A percentile compares a stretch with the other conserved stretches of the same genome.
Conservation (phyloP, 2,329 filamentous ascomycete genomes). For the Bipolaris victoriae region DNA sequence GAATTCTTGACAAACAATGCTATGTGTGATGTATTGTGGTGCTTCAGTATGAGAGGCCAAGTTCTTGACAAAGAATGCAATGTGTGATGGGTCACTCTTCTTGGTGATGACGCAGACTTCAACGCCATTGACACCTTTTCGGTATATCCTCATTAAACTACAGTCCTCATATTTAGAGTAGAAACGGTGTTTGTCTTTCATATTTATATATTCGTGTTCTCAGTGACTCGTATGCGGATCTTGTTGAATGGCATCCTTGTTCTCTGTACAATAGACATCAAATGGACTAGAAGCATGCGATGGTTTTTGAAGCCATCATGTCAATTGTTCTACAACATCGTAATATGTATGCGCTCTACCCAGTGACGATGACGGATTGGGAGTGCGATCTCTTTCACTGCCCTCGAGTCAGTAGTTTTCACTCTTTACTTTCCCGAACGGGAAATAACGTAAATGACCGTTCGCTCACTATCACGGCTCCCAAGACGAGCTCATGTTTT, state of each 20-base stretch:
- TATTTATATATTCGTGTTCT: too few species aligned
- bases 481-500: not conserved
- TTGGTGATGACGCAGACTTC: not conserved
- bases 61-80: not conserved
- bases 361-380: not conserved
- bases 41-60: not conserved
- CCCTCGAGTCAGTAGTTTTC: not conserved
- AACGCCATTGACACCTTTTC: too few species aligned
- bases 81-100: not conserved
- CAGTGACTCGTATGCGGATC: too few species aligned
- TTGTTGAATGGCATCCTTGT: too few species aligned
- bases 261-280: too few species aligned
- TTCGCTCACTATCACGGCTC: not conserved
- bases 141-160: too few species aligned
- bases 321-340: not conserved
- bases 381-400: not conserved
- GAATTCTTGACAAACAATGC: not conserved
- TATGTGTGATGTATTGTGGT: not conserved
- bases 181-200: too few species aligned
- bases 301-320: not conserved
- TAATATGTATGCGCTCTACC: not conserved
- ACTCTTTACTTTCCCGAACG: not conserved
- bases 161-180: too few species aligned
- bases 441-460: not conserved
- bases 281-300: not conserved